These are phyloP conservation scores for Viola odorata DNA, from an alignment of 345 rosid species.

Conservation along the genomic window DNA sequence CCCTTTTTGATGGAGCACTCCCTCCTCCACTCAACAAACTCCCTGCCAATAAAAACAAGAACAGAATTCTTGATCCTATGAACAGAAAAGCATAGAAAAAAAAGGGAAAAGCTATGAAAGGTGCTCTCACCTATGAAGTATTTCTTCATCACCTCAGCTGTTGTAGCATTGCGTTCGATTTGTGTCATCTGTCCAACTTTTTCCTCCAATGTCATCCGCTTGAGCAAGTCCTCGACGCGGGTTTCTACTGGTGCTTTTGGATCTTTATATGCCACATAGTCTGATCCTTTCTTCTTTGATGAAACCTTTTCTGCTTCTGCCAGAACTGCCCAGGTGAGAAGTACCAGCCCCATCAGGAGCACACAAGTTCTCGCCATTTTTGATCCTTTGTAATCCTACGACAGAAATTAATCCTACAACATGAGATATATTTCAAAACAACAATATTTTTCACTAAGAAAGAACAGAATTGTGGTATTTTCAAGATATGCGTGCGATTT, in stretches of 20 bases:
- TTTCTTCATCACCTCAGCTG: slow-evolving; percentile 11
- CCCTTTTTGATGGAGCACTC: slow-evolving; percentile 65
- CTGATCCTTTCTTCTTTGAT: neutral
- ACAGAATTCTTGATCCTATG: neutral
- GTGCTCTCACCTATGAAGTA: slow-evolving; percentile 18
- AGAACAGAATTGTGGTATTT: no score
- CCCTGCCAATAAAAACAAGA: neutral
- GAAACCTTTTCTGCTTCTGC: neutral
- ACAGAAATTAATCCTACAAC: no score
- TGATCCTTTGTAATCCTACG: neutral
- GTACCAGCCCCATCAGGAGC: neutral
- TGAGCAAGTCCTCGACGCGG: slow-evolving; percentile 38
- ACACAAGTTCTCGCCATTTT: neutral
- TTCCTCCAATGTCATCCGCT: slow-evolving; percentile 48
- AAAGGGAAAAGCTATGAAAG: neutral
- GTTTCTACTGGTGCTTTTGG: slow-evolving; percentile 31
- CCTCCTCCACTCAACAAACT: slow-evolving; percentile 81
- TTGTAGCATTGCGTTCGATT: slow-evolving; percentile 25
- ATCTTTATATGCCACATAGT: slow-evolving; percentile 27
- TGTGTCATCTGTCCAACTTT: slow-evolving; percentile 60
- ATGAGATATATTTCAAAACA: no score
- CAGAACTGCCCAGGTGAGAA: neutral
- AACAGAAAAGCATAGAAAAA: neutral
- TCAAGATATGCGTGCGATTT: no score
- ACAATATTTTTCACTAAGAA: no score